These are phyloP conservation scores for Stagonosporopsis vannaccii DNA, from an alignment of 2,329 filamentous ascomycete genomes.

Conservation along the genomic window DNA sequence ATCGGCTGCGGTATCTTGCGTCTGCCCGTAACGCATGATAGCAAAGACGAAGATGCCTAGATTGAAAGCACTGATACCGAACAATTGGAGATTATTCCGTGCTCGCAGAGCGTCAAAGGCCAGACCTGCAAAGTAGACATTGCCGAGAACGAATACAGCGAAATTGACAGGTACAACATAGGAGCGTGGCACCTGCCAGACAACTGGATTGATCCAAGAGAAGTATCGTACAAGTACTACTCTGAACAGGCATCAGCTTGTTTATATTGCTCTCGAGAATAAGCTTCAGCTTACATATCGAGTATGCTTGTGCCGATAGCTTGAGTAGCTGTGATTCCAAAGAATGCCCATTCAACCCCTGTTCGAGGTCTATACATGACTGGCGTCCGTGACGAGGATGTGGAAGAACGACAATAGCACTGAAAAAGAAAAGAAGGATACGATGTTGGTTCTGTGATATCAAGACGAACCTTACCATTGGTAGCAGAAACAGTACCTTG, in stretches of 20 bases:
- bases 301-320: constrained; percentile 19
- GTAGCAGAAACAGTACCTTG: neutral
- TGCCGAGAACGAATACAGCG: constrained; percentile 25
- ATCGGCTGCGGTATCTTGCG: neutral
- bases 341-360: constrained; percentile 22
- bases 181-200: constrained; percentile 28
- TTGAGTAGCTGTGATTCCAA: constrained; percentile 23
- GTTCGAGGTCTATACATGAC: constrained; percentile 10
- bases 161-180: constrained; percentile 28
- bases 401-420: neutral
- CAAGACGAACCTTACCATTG: neutral
- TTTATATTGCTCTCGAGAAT: neutral
- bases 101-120: constrained; percentile 34
- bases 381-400: neutral
- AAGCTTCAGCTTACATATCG: constrained; percentile 20
- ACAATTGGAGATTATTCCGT: constrained; percentile 37
- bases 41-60: constrained; percentile 25
- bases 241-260: constrained; percentile 4
- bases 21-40: constrained; percentile 31
- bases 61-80: constrained; percentile 29
- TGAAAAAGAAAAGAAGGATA: neutral
- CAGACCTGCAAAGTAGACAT: constrained; percentile 29
- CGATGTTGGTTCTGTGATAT: neutral
- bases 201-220: constrained; percentile 25
- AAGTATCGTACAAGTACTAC: constrained; percentile 25